phyloP scores from a whole-genome alignment of 805 yeast species.

The Yarrowia sp. region DNA sequence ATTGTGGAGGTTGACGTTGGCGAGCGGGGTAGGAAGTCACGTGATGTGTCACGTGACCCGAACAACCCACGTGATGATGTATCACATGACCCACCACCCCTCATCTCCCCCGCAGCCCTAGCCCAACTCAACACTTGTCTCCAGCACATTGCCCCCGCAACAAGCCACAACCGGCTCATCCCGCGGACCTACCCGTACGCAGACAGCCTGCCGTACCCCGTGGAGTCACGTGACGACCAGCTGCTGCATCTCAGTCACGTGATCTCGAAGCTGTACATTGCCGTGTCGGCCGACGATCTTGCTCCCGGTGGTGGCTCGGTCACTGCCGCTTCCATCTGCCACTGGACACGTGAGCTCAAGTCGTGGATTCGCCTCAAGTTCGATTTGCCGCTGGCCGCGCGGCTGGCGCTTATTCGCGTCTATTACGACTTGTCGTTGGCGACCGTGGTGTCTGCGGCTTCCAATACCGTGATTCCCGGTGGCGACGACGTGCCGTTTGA shows the following conservation, averaged over 20 bases:
- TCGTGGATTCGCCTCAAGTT: constrained; percentile 80
- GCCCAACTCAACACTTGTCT: not conserved
- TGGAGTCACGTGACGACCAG: constrained; percentile 72
- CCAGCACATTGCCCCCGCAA: not conserved
- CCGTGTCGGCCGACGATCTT: constrained; percentile 75
- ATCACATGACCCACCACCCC: not conserved
- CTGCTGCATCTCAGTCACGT: constrained; percentile 79
- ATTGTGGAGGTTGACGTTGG: not conserved
- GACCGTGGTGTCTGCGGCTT: constrained; percentile 8
- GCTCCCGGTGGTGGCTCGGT: constrained; percentile 44
- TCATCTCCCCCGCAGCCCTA: too few relatives aligned
- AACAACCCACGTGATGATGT: too few relatives aligned
- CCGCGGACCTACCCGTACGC: constrained; percentile 54
- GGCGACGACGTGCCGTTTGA: constrained; percentile 64
- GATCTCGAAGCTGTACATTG: constrained; percentile 78
- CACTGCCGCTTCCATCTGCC: constrained; percentile 58
- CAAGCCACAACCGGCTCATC: not conserved
- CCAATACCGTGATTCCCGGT: constrained; percentile 11
- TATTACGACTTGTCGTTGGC: constrained; percentile 75
- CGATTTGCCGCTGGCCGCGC: constrained; percentile 72
- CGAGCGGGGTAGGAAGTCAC: not conserved
- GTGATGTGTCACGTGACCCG: not conserved
- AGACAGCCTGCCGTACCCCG: constrained; percentile 72
- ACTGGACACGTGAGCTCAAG: constrained; percentile 86
- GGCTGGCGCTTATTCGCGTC: constrained; percentile 68